These are phyloP conservation scores for Auricularia sp. DNA, from an alignment of 768 basidiomycete species.

Conservation along the genomic window DNA sequence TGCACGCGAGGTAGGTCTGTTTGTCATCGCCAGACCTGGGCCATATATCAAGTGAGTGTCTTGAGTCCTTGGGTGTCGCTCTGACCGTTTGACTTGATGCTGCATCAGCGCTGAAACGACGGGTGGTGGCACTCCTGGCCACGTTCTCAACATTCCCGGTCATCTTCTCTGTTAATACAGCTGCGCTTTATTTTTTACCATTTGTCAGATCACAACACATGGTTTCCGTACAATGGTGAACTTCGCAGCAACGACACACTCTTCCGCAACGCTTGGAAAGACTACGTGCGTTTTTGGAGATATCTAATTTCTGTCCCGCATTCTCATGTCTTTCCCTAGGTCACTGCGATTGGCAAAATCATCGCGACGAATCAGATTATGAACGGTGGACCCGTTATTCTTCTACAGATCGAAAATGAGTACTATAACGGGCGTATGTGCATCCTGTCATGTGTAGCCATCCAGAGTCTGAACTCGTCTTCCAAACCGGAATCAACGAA, in stretches of 20 bases:
- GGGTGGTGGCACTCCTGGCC: slow-evolving; percentile 52
- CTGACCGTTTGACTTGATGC: slow-evolving; percentile 1
- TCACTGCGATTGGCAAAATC: slow-evolving; percentile 51
- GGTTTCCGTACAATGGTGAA: slow-evolving; percentile 52
- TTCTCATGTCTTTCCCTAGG: slow-evolving; percentile 9
- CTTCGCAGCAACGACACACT: slow-evolving; percentile 66
- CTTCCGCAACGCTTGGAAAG: slow-evolving; percentile 60
- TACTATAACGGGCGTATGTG: not conserved
- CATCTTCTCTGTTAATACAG: too few species aligned
- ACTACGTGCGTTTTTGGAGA: slow-evolving; percentile 28
- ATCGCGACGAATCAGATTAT: slow-evolving; percentile 59
- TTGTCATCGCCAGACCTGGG: not conserved
- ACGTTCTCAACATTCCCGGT: not conserved
- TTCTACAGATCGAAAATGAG: not conserved
- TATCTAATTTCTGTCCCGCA: not conserved
- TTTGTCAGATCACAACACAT: slow-evolving; percentile 28
- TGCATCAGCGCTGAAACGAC: slow-evolving; percentile 48
- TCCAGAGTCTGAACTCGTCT: not conserved
- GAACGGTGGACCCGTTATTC: slow-evolving; percentile 64
- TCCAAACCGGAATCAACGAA: not conserved
- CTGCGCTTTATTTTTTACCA: too few species aligned
- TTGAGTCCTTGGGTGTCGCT: not conserved
- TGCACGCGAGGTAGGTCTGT: not conserved
- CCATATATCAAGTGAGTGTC: not conserved
- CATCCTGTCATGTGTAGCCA: not conserved